These are phyloP conservation scores for Fomitopsis betulina DNA, from an alignment of 1,284 basidiomycete genomes.

Conservation along the genomic window DNA sequence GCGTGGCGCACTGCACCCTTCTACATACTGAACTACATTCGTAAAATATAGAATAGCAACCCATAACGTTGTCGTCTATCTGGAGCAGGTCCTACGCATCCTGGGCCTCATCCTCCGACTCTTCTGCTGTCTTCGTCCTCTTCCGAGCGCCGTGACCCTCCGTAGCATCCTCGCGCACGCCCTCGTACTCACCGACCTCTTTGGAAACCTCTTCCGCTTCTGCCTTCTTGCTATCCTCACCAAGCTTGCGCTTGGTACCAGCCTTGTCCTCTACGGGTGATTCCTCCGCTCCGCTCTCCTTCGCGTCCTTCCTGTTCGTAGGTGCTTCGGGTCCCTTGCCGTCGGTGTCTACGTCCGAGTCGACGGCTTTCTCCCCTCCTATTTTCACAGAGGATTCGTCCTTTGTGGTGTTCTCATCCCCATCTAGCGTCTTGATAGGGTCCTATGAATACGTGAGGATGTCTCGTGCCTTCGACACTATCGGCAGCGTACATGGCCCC, in stretches of 20 bases:
- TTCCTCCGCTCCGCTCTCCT: not conserved
- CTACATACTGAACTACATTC: not conserved
- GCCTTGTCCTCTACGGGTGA: not conserved
- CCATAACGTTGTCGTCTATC: no score
- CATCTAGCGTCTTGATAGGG: conserved; percentile 24
- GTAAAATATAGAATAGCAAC: not conserved
- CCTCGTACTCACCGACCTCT: not conserved
- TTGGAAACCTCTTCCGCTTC: not conserved
- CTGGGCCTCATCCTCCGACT: not conserved
- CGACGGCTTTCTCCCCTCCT: not conserved
- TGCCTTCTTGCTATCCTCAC: conserved; percentile 3
- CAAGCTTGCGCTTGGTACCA: conserved; percentile 17
- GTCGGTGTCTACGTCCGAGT: not conserved
- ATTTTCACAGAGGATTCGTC: not conserved
- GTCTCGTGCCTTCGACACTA: not conserved
- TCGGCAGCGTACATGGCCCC: conserved; percentile 29
- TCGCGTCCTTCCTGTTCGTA: not conserved
- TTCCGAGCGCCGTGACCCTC: conserved; percentile 15
- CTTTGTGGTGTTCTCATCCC: conserved; percentile 1
- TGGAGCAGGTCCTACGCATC: not conserved
- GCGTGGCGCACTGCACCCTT: not conserved
- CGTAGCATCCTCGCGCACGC: not conserved
- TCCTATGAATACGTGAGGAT: conserved; percentile 17
- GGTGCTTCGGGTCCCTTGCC: not conserved
- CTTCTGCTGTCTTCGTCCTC: conserved; percentile 20